Evolutionary conservation across 1,284 basidiomycete species (phyloP).

Genomic region (Fomitopsis betulina): DNA sequence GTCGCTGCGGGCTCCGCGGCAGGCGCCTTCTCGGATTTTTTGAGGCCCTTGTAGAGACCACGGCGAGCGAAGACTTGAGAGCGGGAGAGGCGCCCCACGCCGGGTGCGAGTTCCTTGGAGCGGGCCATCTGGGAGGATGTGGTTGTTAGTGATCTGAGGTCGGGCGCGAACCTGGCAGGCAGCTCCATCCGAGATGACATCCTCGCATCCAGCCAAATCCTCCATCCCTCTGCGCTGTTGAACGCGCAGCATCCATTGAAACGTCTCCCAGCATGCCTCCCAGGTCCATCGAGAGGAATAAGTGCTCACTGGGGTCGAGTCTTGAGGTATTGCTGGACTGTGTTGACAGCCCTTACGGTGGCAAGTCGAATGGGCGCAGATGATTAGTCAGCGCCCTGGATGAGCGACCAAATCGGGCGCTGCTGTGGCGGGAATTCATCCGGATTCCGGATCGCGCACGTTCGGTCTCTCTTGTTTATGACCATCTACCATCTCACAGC

Average conservation of each 20-base stretch:
- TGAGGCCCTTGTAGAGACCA: slow-evolving; percentile 73
- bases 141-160: slow-evolving; percentile 14
- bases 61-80: slow-evolving; percentile 81
- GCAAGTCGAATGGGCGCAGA: neutral
- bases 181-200: slow-evolving; percentile 31
- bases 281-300: slow-evolving; percentile 13
- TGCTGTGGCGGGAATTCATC: neutral
- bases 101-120: slow-evolving; percentile 81
- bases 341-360: slow-evolving; percentile 17
- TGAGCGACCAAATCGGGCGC: slow-evolving; percentile 3
- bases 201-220: slow-evolving; percentile 33
- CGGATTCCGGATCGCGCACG: neutral
- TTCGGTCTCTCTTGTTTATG: neutral
- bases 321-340: slow-evolving; percentile 33
- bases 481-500: neutral
- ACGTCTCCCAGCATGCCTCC: slow-evolving; percentile 9
- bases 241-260: slow-evolving; percentile 2
- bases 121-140: slow-evolving; percentile 76
- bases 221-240: slow-evolving; percentile 2
- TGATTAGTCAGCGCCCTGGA: slow-evolving; percentile 12
- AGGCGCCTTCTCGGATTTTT: slow-evolving; percentile 71
- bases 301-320: slow-evolving; percentile 34
- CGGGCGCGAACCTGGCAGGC: slow-evolving; percentile 13
- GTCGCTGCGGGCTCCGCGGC: slow-evolving; percentile 52
- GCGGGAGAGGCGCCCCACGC: slow-evolving; percentile 82